A percentile compares a stretch with the other conserved stretches of the same genome.
These are phyloP conservation scores for Eucalyptus marginata DNA, from an alignment of 345 rosid genomes.

Conservation along the genomic window DNA sequence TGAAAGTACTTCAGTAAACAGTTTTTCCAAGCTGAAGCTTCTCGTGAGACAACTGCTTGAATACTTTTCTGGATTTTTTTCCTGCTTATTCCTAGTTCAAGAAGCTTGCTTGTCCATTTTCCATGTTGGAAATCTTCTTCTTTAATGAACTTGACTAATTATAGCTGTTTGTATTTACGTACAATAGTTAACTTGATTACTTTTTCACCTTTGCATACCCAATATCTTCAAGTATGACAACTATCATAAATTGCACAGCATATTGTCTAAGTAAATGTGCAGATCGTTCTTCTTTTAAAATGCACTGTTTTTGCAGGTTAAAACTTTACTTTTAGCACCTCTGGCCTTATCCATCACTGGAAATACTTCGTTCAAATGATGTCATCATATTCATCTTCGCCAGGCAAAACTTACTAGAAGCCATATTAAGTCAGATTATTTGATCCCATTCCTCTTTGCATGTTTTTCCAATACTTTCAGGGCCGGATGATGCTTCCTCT, in stretches of 20 bases:
- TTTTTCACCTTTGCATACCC: background rate
- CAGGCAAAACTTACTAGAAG: background rate
- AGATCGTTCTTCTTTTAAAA: background rate
- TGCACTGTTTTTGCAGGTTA: background rate
- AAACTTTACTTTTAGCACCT: background rate
- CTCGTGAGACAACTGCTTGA: background rate
- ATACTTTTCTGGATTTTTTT: background rate
- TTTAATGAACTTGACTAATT: background rate
- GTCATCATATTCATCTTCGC: background rate
- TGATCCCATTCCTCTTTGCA: background rate
- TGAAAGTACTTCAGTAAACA: background rate
- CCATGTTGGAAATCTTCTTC: background rate
- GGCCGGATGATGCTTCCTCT: conserved; percentile 83
- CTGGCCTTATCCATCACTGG: background rate
- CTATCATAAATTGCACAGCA: background rate
- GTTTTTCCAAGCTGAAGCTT: background rate
- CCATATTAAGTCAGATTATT: background rate
- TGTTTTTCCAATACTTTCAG: conserved; percentile 11
- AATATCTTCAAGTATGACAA: background rate
- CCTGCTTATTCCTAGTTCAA: background rate
- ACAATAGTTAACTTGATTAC: background rate
- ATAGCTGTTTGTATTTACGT: background rate
- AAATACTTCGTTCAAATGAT: background rate
- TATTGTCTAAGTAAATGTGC: background rate
- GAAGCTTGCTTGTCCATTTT: background rate